Percentiles rank a stretch among this genome's conserved stretches.
These are phyloP conservation scores for Phlebiopsis flavidoalba DNA, from an alignment of 768 basidiomycete species.

Conservation along the genomic window DNA sequence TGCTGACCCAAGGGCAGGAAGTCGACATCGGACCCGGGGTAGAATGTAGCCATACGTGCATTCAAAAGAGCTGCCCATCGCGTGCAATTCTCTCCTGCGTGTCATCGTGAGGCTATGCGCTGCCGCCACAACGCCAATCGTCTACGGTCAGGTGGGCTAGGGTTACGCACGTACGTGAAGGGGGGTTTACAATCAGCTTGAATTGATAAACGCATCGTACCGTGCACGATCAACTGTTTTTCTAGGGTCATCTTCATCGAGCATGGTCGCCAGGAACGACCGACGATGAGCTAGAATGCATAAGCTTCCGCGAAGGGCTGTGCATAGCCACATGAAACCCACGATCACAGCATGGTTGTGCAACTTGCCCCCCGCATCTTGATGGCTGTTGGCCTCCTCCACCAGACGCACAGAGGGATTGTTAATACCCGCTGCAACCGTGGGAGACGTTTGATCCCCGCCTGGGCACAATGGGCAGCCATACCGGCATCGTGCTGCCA, in stretches of 20 bases:
- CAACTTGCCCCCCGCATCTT: background rate
- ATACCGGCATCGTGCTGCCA: background rate
- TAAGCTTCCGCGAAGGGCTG: background rate
- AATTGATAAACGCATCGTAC: background rate
- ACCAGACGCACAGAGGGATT: background rate
- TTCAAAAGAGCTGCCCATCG: background rate
- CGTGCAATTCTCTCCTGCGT: background rate
- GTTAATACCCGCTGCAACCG: background rate
- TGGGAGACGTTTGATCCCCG: background rate
- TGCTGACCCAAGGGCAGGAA: background rate
- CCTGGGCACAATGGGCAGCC: background rate
- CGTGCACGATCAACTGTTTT: background rate
- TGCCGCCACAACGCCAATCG: background rate
- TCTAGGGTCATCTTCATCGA: background rate
- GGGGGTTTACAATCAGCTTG: background rate
- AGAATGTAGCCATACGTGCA: background rate
- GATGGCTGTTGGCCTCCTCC: background rate
- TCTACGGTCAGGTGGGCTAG: background rate
- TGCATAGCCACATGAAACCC: conserved; percentile 2
- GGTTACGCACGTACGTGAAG: background rate
- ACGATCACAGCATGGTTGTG: background rate
- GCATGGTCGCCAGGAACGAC: background rate
- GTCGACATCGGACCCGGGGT: background rate
- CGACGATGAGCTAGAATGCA: background rate
- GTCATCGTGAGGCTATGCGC: background rate